These are phyloP conservation scores for Coprinellus aureogranulatus DNA, from an alignment of 768 basidiomycete genomes.

Conservation along the genomic window DNA sequence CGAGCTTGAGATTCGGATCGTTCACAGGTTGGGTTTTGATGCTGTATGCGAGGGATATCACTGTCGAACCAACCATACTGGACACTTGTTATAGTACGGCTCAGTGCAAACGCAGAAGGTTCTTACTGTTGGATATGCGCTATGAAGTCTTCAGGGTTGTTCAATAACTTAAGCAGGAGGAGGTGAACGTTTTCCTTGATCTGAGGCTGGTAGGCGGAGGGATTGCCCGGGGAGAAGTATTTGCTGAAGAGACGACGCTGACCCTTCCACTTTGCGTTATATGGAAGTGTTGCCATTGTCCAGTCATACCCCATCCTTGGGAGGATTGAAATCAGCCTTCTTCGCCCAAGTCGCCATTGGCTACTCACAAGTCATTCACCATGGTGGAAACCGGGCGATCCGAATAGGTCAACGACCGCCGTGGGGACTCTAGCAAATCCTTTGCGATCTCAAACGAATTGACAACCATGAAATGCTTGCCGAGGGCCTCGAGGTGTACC, in stretches of 20 bases:
- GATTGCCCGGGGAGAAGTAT: slow-evolving; percentile 3
- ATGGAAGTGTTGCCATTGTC: slow-evolving; percentile 1
- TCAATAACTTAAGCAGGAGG: slow-evolving; percentile 5
- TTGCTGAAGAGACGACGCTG: slow-evolving; percentile 4
- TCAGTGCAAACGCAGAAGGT: background rate
- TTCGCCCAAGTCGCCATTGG: no score
- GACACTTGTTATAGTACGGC: background rate
- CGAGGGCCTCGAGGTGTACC: slow-evolving; percentile 50
- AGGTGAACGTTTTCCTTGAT: background rate
- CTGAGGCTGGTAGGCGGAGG: background rate
- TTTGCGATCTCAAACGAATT: slow-evolving; percentile 42
- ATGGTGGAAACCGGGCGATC: slow-evolving; percentile 21
- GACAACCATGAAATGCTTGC: slow-evolving; percentile 36
- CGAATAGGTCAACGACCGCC: slow-evolving; percentile 53
- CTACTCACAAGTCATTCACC: slow-evolving; percentile 4
- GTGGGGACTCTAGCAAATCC: slow-evolving; percentile 61
- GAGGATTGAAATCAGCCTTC: background rate
- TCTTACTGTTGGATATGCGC: slow-evolving; percentile 6
- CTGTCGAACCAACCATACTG: slow-evolving; percentile 40
- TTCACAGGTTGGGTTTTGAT: slow-evolving; percentile 34
- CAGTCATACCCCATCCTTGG: slow-evolving; percentile 4
- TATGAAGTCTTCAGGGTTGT: slow-evolving; percentile 7
- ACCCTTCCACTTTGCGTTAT: background rate
- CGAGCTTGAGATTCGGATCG: slow-evolving; percentile 44
- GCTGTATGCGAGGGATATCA: slow-evolving; percentile 47